A percentile compares a stretch with the other conserved stretches of the same genome.
phyloP scores from a whole-genome alignment of 2,329 filamentous ascomycete genomes.

The Xylaria sp. region DNA sequence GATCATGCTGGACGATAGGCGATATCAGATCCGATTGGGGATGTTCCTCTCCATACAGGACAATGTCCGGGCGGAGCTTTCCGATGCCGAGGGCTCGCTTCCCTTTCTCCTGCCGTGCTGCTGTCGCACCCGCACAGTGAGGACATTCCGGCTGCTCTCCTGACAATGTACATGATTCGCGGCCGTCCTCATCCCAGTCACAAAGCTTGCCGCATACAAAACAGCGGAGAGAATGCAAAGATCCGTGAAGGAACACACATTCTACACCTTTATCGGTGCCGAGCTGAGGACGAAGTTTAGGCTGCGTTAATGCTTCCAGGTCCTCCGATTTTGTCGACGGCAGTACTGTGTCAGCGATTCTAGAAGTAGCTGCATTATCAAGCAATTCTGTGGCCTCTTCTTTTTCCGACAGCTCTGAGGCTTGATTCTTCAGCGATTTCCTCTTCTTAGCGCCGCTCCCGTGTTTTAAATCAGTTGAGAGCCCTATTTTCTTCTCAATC shows the following conservation, averaged over 20 bases:
- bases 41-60: slow-evolving; percentile 79
- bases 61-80: slow-evolving; percentile 76
- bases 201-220: slow-evolving; percentile 68
- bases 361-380: slow-evolving; percentile 35
- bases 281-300: slow-evolving; percentile 36
- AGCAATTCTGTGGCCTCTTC: slow-evolving; percentile 35
- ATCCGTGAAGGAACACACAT: slow-evolving; percentile 77
- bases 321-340: slow-evolving; percentile 38
- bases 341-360: slow-evolving; percentile 38
- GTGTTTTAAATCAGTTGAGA: slow-evolving; percentile 69
- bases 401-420: slow-evolving; percentile 38
- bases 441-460: slow-evolving; percentile 70
- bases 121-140: slow-evolving; percentile 70
- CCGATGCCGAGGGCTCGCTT: slow-evolving; percentile 75
- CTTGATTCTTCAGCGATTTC: slow-evolving; percentile 53
- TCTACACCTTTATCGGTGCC: slow-evolving; percentile 61
- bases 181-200: slow-evolving; percentile 67
- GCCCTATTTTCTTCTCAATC: slow-evolving; percentile 75
- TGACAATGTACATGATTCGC: slow-evolving; percentile 66
- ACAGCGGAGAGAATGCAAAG: slow-evolving; percentile 72
- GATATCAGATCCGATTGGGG: slow-evolving; percentile 75
- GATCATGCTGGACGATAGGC: slow-evolving; percentile 73
- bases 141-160: slow-evolving; percentile 75
- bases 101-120: slow-evolving; percentile 70
- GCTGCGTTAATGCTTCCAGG: slow-evolving; percentile 18